A percentile compares a stretch with the other conserved stretches of the same genome.
These are phyloP conservation scores for Cutaneotrichosporon dermatis DNA, from an alignment of 1,284 basidiomycete species.

Conservation along the genomic window DNA sequence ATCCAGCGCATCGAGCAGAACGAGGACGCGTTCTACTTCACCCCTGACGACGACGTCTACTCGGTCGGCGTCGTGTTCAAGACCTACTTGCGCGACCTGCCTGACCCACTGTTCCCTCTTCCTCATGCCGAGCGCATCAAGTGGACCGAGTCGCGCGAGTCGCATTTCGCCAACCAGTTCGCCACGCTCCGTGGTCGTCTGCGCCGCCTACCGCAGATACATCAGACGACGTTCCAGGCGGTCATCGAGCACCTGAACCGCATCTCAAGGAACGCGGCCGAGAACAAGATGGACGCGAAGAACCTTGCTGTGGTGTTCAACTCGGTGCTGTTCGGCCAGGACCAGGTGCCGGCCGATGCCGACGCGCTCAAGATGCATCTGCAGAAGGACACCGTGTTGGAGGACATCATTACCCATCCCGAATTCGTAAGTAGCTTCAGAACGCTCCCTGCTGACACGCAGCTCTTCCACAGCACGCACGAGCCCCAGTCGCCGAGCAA, in stretches of 20 bases:
- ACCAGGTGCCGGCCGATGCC: conserved; percentile 69
- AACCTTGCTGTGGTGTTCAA: conserved; percentile 81
- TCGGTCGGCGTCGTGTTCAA: conserved; percentile 86
- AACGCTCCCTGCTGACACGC: not conserved
- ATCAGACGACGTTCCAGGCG: conserved; percentile 81
- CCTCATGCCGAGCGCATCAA: conserved; percentile 76
- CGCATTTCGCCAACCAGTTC: conserved; percentile 68
- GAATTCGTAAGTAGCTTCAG: conserved; percentile 25
- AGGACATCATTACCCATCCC: conserved; percentile 73
- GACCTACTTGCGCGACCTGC: conserved; percentile 78
- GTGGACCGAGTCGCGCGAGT: conserved; percentile 68
- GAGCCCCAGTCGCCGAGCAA: conserved; percentile 3
- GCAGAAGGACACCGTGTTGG: conserved; percentile 79
- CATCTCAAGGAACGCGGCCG: conserved; percentile 63
- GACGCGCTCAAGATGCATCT: conserved; percentile 69
- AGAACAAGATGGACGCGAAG: conserved; percentile 83
- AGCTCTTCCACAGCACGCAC: not conserved
- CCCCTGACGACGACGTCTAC: conserved; percentile 73
- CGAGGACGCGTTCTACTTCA: conserved; percentile 77
- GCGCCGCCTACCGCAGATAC: conserved; percentile 74
- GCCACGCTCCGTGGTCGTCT: conserved; percentile 72
- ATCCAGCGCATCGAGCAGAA: conserved; percentile 86
- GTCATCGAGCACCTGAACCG: conserved; percentile 83
- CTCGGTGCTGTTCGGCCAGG: conserved; percentile 81
- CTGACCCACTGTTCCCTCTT: conserved; percentile 84